Conservation (phyloP, 106 monocot species). For the Ottelia alismoides region DNA sequence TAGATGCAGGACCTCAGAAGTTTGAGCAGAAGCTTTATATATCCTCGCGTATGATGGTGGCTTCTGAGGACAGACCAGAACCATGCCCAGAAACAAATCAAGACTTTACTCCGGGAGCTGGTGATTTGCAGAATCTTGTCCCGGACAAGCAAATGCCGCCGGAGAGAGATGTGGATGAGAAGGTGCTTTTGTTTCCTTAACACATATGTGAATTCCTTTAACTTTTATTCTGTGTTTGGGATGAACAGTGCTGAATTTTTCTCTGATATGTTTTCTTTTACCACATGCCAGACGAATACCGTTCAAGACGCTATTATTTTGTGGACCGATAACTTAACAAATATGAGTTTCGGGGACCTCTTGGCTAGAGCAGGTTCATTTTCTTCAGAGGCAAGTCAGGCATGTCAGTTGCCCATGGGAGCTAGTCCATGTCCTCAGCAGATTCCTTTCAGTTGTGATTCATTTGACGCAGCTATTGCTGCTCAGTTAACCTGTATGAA, state of each 20-base stretch:
- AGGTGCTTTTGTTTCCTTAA: slow-evolving; percentile 2
- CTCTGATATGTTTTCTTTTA: no score
- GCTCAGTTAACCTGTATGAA: slow-evolving; percentile 31
- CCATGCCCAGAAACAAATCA: no score
- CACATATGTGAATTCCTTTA: no score
- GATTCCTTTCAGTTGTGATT: slow-evolving; percentile 40
- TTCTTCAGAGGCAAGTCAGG: slow-evolving; percentile 19
- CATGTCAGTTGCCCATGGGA: background rate
- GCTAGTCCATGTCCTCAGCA: slow-evolving; percentile 13
- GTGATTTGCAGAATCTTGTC: background rate
- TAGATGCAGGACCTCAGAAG: no score
- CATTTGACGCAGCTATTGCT: slow-evolving; percentile 82
- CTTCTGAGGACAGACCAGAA: no score
- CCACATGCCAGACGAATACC: no score
- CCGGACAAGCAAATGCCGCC: background rate
- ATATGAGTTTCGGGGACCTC: slow-evolving; percentile 56
- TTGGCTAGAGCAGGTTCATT: slow-evolving; percentile 20
- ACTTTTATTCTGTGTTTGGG: no score
- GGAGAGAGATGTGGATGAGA: background rate
- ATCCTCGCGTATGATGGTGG: no score
- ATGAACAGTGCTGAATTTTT: no score
- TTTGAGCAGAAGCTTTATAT: no score
- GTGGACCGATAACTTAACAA: slow-evolving; percentile 75
- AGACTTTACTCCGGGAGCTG: no score
- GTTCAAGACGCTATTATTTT: slow-evolving; percentile 8